phyloP scores from a whole-genome alignment of 169 alveolate genomes.

The Neospora caninum region DNA sequence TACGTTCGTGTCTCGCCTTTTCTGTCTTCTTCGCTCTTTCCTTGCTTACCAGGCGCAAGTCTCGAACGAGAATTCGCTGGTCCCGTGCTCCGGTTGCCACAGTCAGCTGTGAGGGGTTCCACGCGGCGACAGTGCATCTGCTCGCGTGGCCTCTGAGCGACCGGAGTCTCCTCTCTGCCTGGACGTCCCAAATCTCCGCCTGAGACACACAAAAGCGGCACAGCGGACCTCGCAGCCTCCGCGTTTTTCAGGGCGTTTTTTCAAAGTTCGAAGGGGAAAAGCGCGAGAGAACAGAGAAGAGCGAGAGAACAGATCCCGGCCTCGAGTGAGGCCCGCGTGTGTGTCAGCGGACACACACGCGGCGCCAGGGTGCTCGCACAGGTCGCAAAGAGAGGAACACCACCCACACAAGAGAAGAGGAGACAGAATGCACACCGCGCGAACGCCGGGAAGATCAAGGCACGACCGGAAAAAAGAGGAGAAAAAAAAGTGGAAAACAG shows the following conservation, averaged over 20 bases:
- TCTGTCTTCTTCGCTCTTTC: not conserved
- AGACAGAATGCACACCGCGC: not conserved
- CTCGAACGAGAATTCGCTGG: conserved; percentile 87
- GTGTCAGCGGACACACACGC: too few species aligned
- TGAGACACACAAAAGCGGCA: not conserved
- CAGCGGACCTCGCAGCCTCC: too few species aligned
- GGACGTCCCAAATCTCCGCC: conserved; percentile 70
- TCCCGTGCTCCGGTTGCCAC: conserved; percentile 93
- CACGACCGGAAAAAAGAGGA: not conserved
- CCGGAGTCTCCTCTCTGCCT: conserved; percentile 72
- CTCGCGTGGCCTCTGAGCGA: conserved; percentile 88
- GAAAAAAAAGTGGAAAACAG: not conserved
- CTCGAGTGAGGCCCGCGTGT: too few species aligned
- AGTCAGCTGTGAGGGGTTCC: conserved; percentile 83
- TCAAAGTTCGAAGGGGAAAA: not conserved
- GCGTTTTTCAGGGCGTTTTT: too few species aligned
- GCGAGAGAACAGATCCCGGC: too few species aligned
- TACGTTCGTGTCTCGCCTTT: not conserved
- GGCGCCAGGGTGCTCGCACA: not conserved
- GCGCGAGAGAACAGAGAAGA: not conserved
- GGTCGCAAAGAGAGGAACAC: not conserved
- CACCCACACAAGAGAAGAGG: not conserved
- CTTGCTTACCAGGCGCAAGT: conserved; percentile 75
- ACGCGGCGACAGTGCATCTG: conserved; percentile 92
- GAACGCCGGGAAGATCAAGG: not conserved